Evolutionary conservation across 345 rosid genomes (phyloP), one percentile per base, ranked within the genome.

Genomic region (Viola odorata): DNA sequence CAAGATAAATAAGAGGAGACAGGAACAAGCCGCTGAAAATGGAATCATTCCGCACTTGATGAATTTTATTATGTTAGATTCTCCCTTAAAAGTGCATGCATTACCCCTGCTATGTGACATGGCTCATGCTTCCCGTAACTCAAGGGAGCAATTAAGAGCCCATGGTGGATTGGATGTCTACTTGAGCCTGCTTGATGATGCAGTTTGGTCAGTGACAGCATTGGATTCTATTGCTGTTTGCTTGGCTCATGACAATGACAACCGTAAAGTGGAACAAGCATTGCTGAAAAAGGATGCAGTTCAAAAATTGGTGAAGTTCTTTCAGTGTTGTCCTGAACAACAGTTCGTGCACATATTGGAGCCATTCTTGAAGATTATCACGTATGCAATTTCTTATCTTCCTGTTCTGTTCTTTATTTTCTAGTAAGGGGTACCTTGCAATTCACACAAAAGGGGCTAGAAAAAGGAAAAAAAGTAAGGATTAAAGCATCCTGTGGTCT

Each of bases 41-140:
- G 99, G 99, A 82, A 95, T 95, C 58, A 86, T 95, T 75, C 97
- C 99, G 16, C 99, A 95, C 73, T 79, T 95, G 74, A 82, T 91
- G 97, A 85, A 78, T 64, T 78, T 95, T 70, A 86, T 95, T 50
- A 78, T 84, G 79, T 76, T 92, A 17, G 85, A 73, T 61, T 91
- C 96, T 66, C 83, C 86, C 41, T 77, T 95, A 65, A 95, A 86
- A 75, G 92, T 78, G 57, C 75, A 77, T 65, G 99, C 99, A 14
- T 78, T 95, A 76, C 94, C 99, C 55, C 80, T 91, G 52, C 75
- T 95, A 45, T 95, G 99, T 69, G 99, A 95, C 76, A 95, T 95
- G 99, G 99, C 99, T 52, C 99, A 91, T 73, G 99, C 99, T 8
- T 95, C 99, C 9, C 96, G 91, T 54, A 91, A 88, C 69, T 88